Percentiles rank a stretch among this genome's conserved stretches.
These are phyloP conservation scores for Papiliotrema fonsecae DNA, from an alignment of 1,284 basidiomycete species.

Conservation along the genomic window DNA sequence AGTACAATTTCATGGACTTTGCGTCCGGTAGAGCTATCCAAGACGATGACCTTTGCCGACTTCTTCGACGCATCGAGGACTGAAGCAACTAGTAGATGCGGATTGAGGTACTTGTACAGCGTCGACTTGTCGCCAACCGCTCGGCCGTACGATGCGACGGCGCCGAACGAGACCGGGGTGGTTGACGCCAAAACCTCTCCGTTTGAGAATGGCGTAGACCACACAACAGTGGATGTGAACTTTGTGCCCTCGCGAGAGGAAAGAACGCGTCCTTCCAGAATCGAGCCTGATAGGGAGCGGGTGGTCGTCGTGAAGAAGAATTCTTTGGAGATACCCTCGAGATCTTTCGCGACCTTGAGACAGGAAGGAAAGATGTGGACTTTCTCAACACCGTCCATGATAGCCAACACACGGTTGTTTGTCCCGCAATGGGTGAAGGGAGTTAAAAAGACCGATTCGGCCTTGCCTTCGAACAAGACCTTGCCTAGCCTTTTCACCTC, in stretches of 20 bases:
- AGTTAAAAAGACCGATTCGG: conserved; percentile 33
- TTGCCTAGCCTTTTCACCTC: conserved; percentile 26
- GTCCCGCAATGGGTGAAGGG: conserved; percentile 43
- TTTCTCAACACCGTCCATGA: conserved; percentile 26
- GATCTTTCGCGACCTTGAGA: conserved; percentile 36
- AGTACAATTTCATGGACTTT: conserved; percentile 60
- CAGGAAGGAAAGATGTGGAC: conserved; percentile 46
- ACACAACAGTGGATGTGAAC: conserved; percentile 38
- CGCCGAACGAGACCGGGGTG: conserved; percentile 43
- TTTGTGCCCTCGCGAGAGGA: conserved; percentile 2
- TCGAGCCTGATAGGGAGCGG: conserved; percentile 14
- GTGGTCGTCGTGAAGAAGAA: conserved; percentile 30
- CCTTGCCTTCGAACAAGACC: conserved; percentile 28
- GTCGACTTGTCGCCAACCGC: conserved; percentile 83
- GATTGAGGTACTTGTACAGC: conserved; percentile 92
- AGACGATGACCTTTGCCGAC: conserved; percentile 60
- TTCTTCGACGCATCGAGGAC: conserved; percentile 50
- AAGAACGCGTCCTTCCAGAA: conserved; percentile 13
- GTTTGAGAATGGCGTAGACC: conserved; percentile 59
- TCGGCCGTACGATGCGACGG: conserved; percentile 72
- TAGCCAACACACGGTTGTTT: conserved; percentile 34
- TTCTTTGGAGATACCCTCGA: conserved; percentile 24
- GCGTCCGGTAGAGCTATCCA: conserved; percentile 74
- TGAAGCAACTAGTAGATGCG: conserved; percentile 65
- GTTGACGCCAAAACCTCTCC: conserved; percentile 52